Evolutionary conservation across 805 yeast genomes (phyloP).

Genomic region (Starmerella kuoi): DNA sequence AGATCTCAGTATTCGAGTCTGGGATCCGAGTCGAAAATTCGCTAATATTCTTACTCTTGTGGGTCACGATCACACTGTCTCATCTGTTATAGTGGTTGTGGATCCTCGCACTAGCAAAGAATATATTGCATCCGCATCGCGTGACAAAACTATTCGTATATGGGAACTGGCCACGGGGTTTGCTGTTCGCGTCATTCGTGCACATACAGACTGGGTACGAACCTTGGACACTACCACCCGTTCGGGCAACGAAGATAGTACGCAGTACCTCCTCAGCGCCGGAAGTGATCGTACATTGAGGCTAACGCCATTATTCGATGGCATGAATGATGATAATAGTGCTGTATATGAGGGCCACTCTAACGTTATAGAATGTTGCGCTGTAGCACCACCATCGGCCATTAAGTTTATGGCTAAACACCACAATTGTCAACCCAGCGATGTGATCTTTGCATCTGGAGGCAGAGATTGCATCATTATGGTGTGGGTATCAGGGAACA

Average conservation of each 20-base stretch:
- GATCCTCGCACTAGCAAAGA: slow-evolving; percentile 30
- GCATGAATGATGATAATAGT: slow-evolving; percentile 18
- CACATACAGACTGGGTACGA: slow-evolving; percentile 86
- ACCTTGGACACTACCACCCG: slow-evolving; percentile 35
- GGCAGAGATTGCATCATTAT: slow-evolving; percentile 66
- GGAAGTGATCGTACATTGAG: slow-evolving; percentile 18
- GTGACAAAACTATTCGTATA: slow-evolving; percentile 75
- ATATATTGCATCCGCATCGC: slow-evolving; percentile 59
- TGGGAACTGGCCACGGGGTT: slow-evolving; percentile 63
- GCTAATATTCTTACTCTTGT: slow-evolving; percentile 48
- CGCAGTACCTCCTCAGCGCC: slow-evolving; percentile 12
- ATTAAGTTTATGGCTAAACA: slow-evolving; percentile 39
- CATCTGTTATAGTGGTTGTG: slow-evolving; percentile 37
- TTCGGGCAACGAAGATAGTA: background rate
- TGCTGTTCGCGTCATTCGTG: slow-evolving; percentile 51
- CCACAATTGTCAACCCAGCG: slow-evolving; percentile 26
- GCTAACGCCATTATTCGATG: slow-evolving; percentile 5
- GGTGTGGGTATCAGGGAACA: slow-evolving; percentile 50
- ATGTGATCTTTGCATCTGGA: slow-evolving; percentile 45
- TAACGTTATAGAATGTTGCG: slow-evolving; percentile 68
- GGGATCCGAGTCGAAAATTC: slow-evolving; percentile 46
- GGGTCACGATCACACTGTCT: slow-evolving; percentile 83
- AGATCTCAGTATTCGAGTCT: slow-evolving; percentile 49
- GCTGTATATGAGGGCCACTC: slow-evolving; percentile 57
- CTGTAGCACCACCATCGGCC: slow-evolving; percentile 47